Evolutionary conservation across 2,329 filamentous ascomycete genomes (phyloP), one percentile per base, ranked within the genome.

Genomic region (Beauveria medogensis): DNA sequence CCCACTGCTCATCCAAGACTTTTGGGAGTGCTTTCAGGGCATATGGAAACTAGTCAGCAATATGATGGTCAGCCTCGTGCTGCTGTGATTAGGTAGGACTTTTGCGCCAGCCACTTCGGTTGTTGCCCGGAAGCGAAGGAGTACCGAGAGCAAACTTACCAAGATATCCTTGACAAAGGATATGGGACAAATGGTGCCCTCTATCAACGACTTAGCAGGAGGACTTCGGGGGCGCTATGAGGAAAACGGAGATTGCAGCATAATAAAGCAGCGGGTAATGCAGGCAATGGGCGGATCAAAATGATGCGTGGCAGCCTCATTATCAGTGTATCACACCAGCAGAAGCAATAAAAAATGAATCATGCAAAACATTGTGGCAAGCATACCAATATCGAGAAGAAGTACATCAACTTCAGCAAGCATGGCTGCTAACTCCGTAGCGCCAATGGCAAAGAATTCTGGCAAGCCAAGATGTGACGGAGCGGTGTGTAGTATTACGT

Each of bases 91-190:
- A 24, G 37, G 22, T 24, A 14, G 12, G 26, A 41, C 2, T 57
- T 48, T 48, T 57, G 44, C 14, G 46, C 22, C 37, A 52, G 47
- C 37, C 47, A 52, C 37, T 8, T 37, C 34, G 47, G 47, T n/a
- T 34, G 12, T 52, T 51, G 24, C 37, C 34, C 56, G 63, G 55
- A 62, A 50, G 64, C 62, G 59, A 63, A 63, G 55, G 58, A 62
- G 57, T 64, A 64, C 56, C 53, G 61, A 65, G 60, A 64, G 63
- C 20, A 47, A 65, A 77, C 88, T 83, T 84, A 92, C 90, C 77
- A 92, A 78, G 65, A 90, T 84, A 72, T 92, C 87, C 76, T 90
- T 90, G 74, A 92, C 90, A 74, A 92, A 92, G 67, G 87, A 90
- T 72, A 92, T 91, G 67, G 88, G 88, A 73, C 89, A 92, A 65